Base-by-base conservation (phyloP, 192 early-diverging fungal species). In the Backusella mclennaniae region DNA sequence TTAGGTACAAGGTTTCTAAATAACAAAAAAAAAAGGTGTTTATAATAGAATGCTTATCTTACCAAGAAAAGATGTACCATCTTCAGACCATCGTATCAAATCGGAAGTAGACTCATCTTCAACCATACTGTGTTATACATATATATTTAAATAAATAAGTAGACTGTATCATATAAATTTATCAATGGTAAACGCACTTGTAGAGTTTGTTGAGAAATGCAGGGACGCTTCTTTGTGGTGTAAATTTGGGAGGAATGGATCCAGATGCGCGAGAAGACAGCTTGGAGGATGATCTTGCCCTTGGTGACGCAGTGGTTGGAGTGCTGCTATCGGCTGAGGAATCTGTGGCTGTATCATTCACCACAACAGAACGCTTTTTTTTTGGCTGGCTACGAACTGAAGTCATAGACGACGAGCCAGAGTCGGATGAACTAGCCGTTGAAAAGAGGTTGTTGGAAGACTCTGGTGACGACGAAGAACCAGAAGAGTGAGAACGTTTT, bases 201-300 rank as follows among this genome's bases (percentile, higher is more conserved):
- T 96, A 97, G 7, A 98, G 90, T 80, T 98, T 98, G 84, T 94
- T 96, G 26, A 98, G 82, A 78, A 98, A 98, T 7, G 95, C 95
- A 2, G 97, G 95, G 19, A 98, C 94, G 9, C 82, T 84, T 7
- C 78, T 67, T 70, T 79, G 77, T 12, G 42, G 42, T 17, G 52
- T 41, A 12, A 74, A 29, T 3, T 56, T 56, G 19, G 15, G 72
- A 14, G 33, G 35, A 31, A 38, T 63, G 1, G 56, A 63, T 4
- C 56, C 56, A 63, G 56, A 63, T 63, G 9, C 17, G 15, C 14
- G 29, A 33, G 41, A 14, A 42, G 39, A 41, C 39, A 38, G 4
- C 9, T 71, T 71, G 23, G 69, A 29, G 31, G 72, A 56, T 21
- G 41, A 23, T 6, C 33, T 33, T 68, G 35, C 8, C 35, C 35